A percentile compares a stretch with the other conserved stretches of the same genome.
Conservation (phyloP, 805 yeast species). For the Candida khao-thaluensis region DNA sequence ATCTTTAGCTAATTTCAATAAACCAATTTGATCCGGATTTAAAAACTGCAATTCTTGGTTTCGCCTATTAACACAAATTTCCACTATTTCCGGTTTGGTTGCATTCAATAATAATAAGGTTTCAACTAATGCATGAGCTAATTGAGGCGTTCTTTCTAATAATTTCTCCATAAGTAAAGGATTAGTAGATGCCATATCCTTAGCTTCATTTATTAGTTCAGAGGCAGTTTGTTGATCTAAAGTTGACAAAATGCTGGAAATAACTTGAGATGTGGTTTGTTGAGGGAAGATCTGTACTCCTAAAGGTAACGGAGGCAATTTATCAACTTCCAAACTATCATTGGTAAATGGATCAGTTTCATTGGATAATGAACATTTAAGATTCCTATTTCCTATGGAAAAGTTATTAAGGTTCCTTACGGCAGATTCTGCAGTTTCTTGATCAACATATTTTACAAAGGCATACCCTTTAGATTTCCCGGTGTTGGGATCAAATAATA, state of each 20-base stretch:
- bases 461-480: conserved; percentile 92
- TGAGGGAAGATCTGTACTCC: conserved; percentile 42
- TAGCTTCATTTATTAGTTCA: conserved; percentile 55
- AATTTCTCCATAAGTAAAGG: conserved; percentile 60
- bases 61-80: conserved; percentile 35
- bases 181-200: conserved; percentile 53
- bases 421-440: conserved; percentile 86
- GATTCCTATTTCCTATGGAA: conserved; percentile 56
- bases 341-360: conserved; percentile 45
- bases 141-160: conserved; percentile 72
- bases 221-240: conserved; percentile 49
- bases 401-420: conserved; percentile 84
- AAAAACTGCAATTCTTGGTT: conserved; percentile 29
- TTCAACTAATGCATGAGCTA: conserved; percentile 81
- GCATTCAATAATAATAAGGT: conserved; percentile 43
- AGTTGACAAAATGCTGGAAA: conserved; percentile 45
- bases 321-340: conserved; percentile 28
- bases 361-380: conserved; percentile 58
- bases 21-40: conserved; percentile 29
- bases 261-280: conserved; percentile 40
- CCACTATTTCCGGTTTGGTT: conserved; percentile 35
- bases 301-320: conserved; percentile 40
- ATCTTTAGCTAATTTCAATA: conserved; percentile 28
- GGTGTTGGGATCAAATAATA: conserved; percentile 82
- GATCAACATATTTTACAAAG: conserved; percentile 77